Percentiles rank a stretch among this genome's conserved stretches.
These are phyloP conservation scores for Aspergillus carlsbadensis DNA, from an alignment of 495 filamentous ascomycete genomes.

Conservation along the genomic window DNA sequence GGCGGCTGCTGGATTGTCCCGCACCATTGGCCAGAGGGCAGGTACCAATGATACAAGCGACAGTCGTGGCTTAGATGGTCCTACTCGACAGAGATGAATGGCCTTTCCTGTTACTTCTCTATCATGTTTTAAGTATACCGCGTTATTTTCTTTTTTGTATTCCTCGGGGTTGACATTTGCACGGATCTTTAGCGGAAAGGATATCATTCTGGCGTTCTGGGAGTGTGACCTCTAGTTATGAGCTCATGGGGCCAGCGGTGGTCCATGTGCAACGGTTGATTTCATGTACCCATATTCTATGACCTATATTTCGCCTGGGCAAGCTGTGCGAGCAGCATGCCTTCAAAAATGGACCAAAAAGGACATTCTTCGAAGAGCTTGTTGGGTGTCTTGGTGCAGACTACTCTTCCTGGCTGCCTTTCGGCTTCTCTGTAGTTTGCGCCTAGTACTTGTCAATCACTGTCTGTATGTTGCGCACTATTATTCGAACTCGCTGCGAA, in stretches of 20 bases:
- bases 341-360: not conserved
- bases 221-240: slow-evolving; percentile 2
- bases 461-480: too few relatives aligned
- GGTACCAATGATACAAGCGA: slow-evolving; percentile 25
- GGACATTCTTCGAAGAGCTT: too few relatives aligned
- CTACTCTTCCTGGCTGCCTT: too few relatives aligned
- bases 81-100: slow-evolving; percentile 11
- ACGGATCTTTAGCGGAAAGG: slow-evolving; percentile 15
- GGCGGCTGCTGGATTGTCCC: slow-evolving; percentile 67
- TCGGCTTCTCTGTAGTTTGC: too few relatives aligned
- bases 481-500: too few relatives aligned
- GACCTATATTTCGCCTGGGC: not conserved
- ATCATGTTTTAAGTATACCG: slow-evolving; percentile 17
- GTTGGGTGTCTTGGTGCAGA: too few relatives aligned
- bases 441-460: too few relatives aligned
- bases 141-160: slow-evolving; percentile 15
- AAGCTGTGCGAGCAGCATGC: not conserved
- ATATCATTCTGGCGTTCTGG: slow-evolving; percentile 12
- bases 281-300: slow-evolving; percentile 7
- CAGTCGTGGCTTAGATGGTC: slow-evolving; percentile 25
- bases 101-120: slow-evolving; percentile 6
- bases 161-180: not conserved
- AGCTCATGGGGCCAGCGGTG: not conserved
- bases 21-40: slow-evolving; percentile 43
- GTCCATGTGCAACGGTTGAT: not conserved